Base-by-base conservation (phyloP, 768 basidiomycete species). In the Suillus luteus region DNA sequence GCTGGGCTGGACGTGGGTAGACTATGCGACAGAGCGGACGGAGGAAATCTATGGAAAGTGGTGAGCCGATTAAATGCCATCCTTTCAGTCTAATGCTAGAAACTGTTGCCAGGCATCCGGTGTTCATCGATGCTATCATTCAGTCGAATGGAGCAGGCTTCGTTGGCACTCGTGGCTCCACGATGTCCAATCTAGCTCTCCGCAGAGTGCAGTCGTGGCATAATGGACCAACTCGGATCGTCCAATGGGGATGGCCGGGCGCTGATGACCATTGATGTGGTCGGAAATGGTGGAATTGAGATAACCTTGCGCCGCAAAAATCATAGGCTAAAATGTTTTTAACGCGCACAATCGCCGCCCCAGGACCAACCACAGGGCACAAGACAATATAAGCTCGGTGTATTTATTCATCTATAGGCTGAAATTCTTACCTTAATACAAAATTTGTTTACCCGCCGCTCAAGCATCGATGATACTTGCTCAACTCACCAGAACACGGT, bases 121-220 rank as follows among this genome's bases (percentile, higher is more conserved):
- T 89, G 19, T 75, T 92, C 57, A 81, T 92, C 60, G 90, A 92
- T 69, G 88, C 89, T 3, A 86, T 84, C 11, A 83, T 91, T 62
- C 91, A 92, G 69, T 88, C 88, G 0, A 77, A 76, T 46, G 90
- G 86, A 24, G 71, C 79, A 9, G 91, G 89, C 1, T 88, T 92
- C 69, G 84, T 93, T 17, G 91, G 90, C 11, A 91, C 89, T 2
- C 83, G 88, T 67, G 69, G 79, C 49, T 91, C 89, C 38, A 92
- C 91, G 5, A 90, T 91, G 85, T 86, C 87, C 4, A 76, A 83
- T 55, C 67, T 92, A 33, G 88, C 90, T 12, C 80, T 79, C 19
- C 82, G 86, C 24, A 80, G 91, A 27, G 88, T 88, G 24, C 77
- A 86, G 67, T 83, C 87, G 27, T 92, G 91, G 91, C 73, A 81